Evolutionary conservation across 169 alveolate species (phyloP).

Genomic region (Plasmodium knowlesi): DNA sequence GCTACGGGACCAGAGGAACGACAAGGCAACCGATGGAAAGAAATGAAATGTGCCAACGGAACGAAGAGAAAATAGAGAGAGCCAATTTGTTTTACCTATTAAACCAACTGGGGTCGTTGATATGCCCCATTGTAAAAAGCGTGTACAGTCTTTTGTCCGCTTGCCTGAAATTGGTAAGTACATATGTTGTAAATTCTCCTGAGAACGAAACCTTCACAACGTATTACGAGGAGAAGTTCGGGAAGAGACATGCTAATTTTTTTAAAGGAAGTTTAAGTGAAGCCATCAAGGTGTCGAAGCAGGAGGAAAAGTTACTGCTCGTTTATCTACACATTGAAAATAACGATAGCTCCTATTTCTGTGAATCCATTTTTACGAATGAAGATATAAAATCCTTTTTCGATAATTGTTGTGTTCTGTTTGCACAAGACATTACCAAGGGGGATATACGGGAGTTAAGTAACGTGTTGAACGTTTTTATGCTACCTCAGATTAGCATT

Average conservation of each 20-base stretch:
- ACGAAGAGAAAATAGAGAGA: constrained; percentile 9
- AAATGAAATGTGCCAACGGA: background rate
- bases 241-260: constrained; percentile 19
- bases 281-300: constrained; percentile 33
- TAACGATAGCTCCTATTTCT: constrained; percentile 24
- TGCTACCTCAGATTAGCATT: constrained; percentile 43
- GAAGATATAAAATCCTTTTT: constrained; percentile 9
- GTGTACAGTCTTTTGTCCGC: constrained; percentile 2
- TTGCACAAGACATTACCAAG: constrained; percentile 27
- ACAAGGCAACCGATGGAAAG: background rate
- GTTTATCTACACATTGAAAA: constrained; percentile 49
- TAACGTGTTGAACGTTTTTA: constrained; percentile 4
- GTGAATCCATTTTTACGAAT: constrained; percentile 30
- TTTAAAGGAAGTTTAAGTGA: constrained; percentile 43
- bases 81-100: background rate
- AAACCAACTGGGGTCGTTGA: constrained; percentile 3
- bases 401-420: constrained; percentile 21
- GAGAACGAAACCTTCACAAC: background rate
- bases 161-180: constrained; percentile 29
- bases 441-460: constrained; percentile 7
- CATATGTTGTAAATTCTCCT: constrained; percentile 2
- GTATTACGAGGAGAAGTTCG: constrained; percentile 34
- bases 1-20: background rate
- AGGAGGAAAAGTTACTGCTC: constrained; percentile 40
- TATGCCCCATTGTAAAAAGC: constrained; percentile 33